Evolutionary conservation across 23 red algal species (phyloP).

Genomic region (Pyropia yezoensis): DNA sequence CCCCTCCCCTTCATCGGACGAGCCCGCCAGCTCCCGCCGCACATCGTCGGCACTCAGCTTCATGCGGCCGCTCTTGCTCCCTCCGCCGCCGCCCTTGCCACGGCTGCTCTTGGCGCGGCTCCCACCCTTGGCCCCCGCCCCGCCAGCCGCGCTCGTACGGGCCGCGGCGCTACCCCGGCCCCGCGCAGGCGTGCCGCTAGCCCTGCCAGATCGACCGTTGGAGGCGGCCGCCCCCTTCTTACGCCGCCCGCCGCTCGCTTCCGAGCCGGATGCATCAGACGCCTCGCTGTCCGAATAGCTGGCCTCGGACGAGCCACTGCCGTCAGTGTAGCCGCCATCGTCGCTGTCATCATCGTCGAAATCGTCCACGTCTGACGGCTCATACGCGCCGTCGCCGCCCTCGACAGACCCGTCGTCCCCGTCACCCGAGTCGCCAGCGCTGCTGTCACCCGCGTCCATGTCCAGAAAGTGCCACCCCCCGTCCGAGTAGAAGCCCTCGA

Average conservation of each 20-base stretch:
- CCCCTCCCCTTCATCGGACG: conserved; percentile 78
- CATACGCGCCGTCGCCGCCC: conserved; percentile 44
- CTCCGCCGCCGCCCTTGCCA: too few species aligned
- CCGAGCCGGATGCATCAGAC: conserved; percentile 1
- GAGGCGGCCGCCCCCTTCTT: too few species aligned
- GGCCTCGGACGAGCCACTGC: not conserved
- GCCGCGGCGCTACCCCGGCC: too few species aligned
- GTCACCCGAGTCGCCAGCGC: conserved; percentile 15
- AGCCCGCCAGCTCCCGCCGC: conserved; percentile 64
- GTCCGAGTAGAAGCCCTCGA: conserved; percentile 77
- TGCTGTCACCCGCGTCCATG: conserved; percentile 17
- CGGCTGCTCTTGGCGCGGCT: too few species aligned
- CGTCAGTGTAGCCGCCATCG: conserved; percentile 53
- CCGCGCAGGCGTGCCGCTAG: too few species aligned
- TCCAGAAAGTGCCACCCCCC: conserved; percentile 94
- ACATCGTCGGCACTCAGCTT: conserved; percentile 21
- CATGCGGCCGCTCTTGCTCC: too few species aligned
- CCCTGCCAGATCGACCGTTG: too few species aligned
- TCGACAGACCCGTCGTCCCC: conserved; percentile 48
- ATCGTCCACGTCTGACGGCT: conserved; percentile 28
- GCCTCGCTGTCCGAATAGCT: conserved; percentile 35
- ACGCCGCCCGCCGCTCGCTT: too few species aligned
- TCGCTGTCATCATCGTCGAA: conserved; percentile 49
- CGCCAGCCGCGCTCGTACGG: too few species aligned
- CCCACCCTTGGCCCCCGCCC: too few species aligned